Evolutionary conservation across 305 asterid genomes (phyloP), one percentile per base, ranked within the genome.

Genomic region (Plantago rigida): DNA sequence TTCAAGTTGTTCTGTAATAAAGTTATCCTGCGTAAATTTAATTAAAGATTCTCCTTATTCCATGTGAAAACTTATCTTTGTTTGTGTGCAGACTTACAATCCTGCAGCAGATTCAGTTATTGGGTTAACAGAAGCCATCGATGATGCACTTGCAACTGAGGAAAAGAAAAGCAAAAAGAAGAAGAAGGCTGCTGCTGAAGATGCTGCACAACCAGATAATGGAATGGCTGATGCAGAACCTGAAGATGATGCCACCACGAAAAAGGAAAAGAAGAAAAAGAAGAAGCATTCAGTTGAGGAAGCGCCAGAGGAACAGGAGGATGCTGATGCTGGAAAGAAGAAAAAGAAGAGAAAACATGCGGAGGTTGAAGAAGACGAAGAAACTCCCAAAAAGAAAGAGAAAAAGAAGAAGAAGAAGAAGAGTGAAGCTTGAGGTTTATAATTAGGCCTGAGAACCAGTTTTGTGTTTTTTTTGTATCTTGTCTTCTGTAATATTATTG

Each of bases 21-120:
- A 0, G 46, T 41, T 14, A 2, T 0, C n/a, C 13, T 17, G 22
- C 31, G 8, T 9, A 41, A 17, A 17, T 13, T 49, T 49, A 11
- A 3, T 9, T 17, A 2, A 22, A 51, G n/a, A 22, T 28, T 22
- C 24, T 3, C 36, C 45, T 9, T 0, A 7, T 54, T 47, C 8
- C 19, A 10, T 62, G 11, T 65, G 12, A 22, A 50, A 36, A 57
- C n/a, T 39, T 65, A 47, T 12, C 19, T 17, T 24, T 58, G 39
- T 44, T 24, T 28, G 2, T 60, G 11, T 67, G 75, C 84, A 87
- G 95, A 77, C 75, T 0, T 91, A 88, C 85, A 91, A 91, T 62
- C 88, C 96, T 47, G 75, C 98, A 10, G 85, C 98, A 0, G 98
- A 88, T 64, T 77, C 94, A 24, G 47, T 82, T 63, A 81, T 86